phyloP scores from a whole-genome alignment of 352 stramenopile genomes.

The Aphanomyces invadans region DNA sequence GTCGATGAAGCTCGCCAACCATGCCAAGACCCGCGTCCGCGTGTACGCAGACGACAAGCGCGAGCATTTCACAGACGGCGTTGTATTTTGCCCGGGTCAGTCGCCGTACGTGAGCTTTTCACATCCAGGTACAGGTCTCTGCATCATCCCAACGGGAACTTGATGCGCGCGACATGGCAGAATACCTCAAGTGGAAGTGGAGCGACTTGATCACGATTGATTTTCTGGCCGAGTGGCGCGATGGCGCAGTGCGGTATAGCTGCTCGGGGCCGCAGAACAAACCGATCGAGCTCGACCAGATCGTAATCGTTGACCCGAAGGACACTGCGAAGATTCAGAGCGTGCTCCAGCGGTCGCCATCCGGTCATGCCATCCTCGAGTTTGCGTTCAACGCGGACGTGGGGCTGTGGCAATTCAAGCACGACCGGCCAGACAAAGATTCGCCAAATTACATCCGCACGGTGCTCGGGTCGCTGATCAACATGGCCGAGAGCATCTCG shows the following conservation, averaged over 20 bases:
- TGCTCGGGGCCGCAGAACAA: constrained; percentile 70
- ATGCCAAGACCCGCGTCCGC: constrained; percentile 31
- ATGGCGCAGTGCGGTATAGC: constrained; percentile 51
- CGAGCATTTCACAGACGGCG: constrained; percentile 83
- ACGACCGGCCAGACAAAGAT: constrained; percentile 82
- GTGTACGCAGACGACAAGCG: constrained; percentile 81
- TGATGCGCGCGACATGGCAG: too few species aligned
- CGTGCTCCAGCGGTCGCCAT: constrained; percentile 48
- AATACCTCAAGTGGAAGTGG: constrained; percentile 92
- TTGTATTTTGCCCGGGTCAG: constrained; percentile 82
- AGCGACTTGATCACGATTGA: constrained; percentile 86
- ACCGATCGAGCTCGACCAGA: constrained; percentile 74
- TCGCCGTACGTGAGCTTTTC: constrained; percentile 78
- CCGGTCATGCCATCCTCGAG: constrained; percentile 66
- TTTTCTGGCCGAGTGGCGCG: constrained; percentile 56
- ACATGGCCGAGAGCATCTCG: constrained; percentile 86
- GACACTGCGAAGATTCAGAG: constrained; percentile 61
- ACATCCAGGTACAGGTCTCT: constrained; percentile 41
- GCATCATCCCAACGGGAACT: too few species aligned
- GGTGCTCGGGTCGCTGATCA: constrained; percentile 83
- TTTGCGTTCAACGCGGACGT: constrained; percentile 83
- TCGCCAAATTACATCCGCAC: constrained; percentile 86
- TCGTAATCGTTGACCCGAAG: constrained; percentile 71
- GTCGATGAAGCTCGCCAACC: background rate
- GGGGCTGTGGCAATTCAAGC: constrained; percentile 87